Evolutionary conservation across 345 rosid genomes (phyloP), one percentile per base, ranked within the genome.

Genomic region (Nasturtium officinale): DNA sequence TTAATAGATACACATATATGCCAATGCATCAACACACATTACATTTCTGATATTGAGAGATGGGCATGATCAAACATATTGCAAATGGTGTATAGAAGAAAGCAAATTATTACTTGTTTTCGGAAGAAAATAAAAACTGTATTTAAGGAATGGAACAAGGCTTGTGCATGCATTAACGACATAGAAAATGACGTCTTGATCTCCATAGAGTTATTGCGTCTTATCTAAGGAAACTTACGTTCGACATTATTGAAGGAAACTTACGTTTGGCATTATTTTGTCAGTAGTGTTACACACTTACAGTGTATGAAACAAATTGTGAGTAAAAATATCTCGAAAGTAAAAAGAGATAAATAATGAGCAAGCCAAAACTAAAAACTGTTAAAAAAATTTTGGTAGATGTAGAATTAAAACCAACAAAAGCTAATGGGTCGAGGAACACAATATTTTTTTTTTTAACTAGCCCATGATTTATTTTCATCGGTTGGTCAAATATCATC

Each of bases 121-220:
- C 38, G 20, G 60, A 66, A 48, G 25, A 16, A 38, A 57, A 12
- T 35, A 45, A 72, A 57, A 47, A 73, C 21, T 65, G 16, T 7
- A 33, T 7, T 16, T 7, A 35, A 20, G 40, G 10, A 38, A 58
- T 10, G 64, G 25, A 59, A 35, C 46, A 59, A 33, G 63, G 29
- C 46, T 58, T 65, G 66, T 73, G 77, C 20, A 32, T 35, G 46
- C 45, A 58, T 51, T 40, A 43, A 42, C 56, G 38, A 73, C 64
- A 47, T 74, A 46, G 42, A 74, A 40, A 63, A 65, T 25, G 72
- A 73, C 65, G 65, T 42, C 11, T 32, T 54, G 35, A 8, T 28
- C 61, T 21, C 35, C 25, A 40, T 21, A 28, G 12, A 50, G 47
- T 25, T 48, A 25, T 60, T 71, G 59, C 67, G 25, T 7, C 50